Base-by-base conservation (phyloP, 176 grass and related monocot species). In the Oropetium thomaeum region DNA sequence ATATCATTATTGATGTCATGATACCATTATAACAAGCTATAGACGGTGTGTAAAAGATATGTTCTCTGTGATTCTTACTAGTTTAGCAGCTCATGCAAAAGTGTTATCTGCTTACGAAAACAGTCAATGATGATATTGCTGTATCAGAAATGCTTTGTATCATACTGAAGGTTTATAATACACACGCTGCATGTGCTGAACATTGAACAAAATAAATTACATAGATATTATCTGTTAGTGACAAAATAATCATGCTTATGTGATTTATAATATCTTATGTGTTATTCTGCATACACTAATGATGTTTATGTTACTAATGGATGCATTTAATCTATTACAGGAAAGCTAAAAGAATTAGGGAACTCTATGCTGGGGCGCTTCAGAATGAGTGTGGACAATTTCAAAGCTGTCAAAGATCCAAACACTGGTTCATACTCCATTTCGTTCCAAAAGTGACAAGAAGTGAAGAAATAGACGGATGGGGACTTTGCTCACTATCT, bases 301-400 rank as follows among this genome's bases (percentile, higher is more conserved):
- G 23, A 10, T 1, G 1, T 22, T 41, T 53, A 25, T 30, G 32
- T 55, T 70, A 22, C 32, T 68, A 37, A 66, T 52, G 12, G 44
- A 39, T 5, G 7, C 23, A 27, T 73, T 38, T 28, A 57, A 30
- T 62, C 10, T 80, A 1, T 70, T 83, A 65, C 89, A 92, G 92
- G 5, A 75, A 96, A 96, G 58, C 59, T 96, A 10, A 92, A 96
- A 89, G 92, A 96, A 52, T 13, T 96, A 78, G 89, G 92, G 4
- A 96, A 92, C 55, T 92, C 86, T 43, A 84, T 96, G 64, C 68
- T 96, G 53, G 86, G 89, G 19, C 63, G 73, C 25, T 96, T 96
- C 6, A n/a, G 89, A 47, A 92, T 96, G 92, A 96, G 86, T 15
- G 71, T 92, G 25, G 86, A 96, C 74, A 92, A 96, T 37, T 96